Conservation (phyloP, 208 protist genomes). For the Phytomonas francai region DNA sequence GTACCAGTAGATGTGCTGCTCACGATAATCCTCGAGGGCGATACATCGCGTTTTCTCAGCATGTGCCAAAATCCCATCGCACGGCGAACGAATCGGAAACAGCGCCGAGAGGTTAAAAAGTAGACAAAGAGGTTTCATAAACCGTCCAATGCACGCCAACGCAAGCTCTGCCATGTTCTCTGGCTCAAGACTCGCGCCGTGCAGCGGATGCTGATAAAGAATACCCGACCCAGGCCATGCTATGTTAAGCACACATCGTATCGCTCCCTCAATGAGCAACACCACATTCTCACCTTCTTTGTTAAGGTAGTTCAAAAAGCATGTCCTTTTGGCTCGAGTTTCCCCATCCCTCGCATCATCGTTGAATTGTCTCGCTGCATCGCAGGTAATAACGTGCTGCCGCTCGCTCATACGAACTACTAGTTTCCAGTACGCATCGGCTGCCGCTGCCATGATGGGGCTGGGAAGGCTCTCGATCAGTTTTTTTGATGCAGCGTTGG, state of each 20-base stretch:
- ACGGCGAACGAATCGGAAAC: slow-evolving; percentile 41
- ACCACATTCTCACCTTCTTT: slow-evolving; percentile 40
- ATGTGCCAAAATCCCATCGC: slow-evolving; percentile 36
- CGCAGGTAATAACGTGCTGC: slow-evolving; percentile 34
- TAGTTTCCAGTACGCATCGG: slow-evolving; percentile 37
- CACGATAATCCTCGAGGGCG: slow-evolving; percentile 27
- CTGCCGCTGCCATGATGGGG: slow-evolving; percentile 35
- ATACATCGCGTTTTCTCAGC: slow-evolving; percentile 41
- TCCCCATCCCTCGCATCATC: not conserved
- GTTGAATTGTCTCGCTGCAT: slow-evolving; percentile 25
- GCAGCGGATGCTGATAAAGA: slow-evolving; percentile 35
- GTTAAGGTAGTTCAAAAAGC: slow-evolving; percentile 40
- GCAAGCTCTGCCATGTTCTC: slow-evolving; percentile 28
- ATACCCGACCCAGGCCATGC: slow-evolving; percentile 77
- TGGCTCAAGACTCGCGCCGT: slow-evolving; percentile 19
- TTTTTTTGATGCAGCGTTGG: not conserved
- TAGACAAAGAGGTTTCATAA: slow-evolving; percentile 48
- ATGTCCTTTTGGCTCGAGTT: not conserved
- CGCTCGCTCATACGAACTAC: slow-evolving; percentile 53
- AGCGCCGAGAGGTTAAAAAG: slow-evolving; percentile 58
- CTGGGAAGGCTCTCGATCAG: slow-evolving; percentile 16
- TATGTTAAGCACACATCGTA: slow-evolving; percentile 59
- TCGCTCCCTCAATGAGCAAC: slow-evolving; percentile 35
- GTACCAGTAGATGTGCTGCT: slow-evolving; percentile 48
- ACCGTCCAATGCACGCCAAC: slow-evolving; percentile 35